phyloP scores from a whole-genome alignment of 2,329 filamentous ascomycete genomes.

The Thelonectria rubi region DNA sequence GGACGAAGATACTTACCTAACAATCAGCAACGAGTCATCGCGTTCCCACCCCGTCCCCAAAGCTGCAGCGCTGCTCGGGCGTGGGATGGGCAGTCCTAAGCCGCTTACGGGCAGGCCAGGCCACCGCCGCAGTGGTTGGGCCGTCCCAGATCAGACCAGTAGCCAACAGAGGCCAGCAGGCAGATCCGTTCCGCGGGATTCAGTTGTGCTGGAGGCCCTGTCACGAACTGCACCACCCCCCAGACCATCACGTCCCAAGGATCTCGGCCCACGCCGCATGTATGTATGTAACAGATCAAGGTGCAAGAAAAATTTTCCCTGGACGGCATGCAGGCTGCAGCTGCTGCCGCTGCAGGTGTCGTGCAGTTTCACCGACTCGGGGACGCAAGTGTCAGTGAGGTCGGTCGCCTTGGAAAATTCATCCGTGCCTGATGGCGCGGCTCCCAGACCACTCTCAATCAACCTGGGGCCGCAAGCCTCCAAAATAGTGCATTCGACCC shows the following conservation, averaged over 20 bases:
- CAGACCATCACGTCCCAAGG: slow-evolving; percentile 31
- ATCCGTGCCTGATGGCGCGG: slow-evolving; percentile 17
- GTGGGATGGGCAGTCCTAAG: slow-evolving; percentile 28
- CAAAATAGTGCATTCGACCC: slow-evolving; percentile 32
- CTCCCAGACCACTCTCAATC: slow-evolving; percentile 28
- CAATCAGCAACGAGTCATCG: slow-evolving; percentile 35
- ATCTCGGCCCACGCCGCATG: slow-evolving; percentile 34
- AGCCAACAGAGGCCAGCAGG: slow-evolving; percentile 32
- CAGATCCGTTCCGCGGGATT: slow-evolving; percentile 40
- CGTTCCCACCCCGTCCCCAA: slow-evolving; percentile 26
- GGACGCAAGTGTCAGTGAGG: slow-evolving; percentile 15
- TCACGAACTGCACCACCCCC: slow-evolving; percentile 34
- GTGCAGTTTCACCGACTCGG: slow-evolving; percentile 19
- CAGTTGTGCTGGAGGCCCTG: slow-evolving; percentile 31
- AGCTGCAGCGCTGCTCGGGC: slow-evolving; percentile 7
- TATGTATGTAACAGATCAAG: slow-evolving; percentile 20
- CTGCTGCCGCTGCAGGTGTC: slow-evolving; percentile 9
- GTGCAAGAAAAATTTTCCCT: slow-evolving; percentile 16
- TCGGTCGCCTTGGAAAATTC: slow-evolving; percentile 7
- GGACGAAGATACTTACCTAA: slow-evolving; percentile 32
- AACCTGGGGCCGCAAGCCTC: slow-evolving; percentile 29
- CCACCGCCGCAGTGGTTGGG: slow-evolving; percentile 32
- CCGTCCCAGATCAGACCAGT: slow-evolving; percentile 33
- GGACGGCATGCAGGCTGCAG: background rate
- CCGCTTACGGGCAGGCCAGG: slow-evolving; percentile 26